Percentiles rank a stretch among this genome's conserved stretches.
Evolutionary conservation across 2,329 filamentous ascomycete genomes (phyloP).

Genomic region (Fusarium decemcellulare): DNA sequence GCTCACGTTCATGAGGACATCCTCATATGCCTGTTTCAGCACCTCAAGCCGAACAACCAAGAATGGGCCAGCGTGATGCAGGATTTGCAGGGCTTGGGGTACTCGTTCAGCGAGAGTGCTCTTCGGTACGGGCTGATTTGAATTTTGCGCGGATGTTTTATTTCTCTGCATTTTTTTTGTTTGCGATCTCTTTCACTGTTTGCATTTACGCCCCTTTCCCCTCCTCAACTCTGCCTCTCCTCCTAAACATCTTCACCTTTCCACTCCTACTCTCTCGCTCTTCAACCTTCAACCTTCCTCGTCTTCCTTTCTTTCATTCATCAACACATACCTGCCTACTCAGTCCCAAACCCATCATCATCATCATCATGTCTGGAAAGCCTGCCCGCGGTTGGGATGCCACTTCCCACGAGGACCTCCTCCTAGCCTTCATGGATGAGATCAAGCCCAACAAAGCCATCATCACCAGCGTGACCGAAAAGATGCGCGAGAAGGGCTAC

Average conservation of each 20-base stretch:
- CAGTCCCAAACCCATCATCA: neutral
- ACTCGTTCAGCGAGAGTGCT: constrained; percentile 57
- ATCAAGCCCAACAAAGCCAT: constrained; percentile 52
- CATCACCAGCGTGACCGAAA: constrained; percentile 50
- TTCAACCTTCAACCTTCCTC: constrained; percentile 5
- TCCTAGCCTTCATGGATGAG: constrained; percentile 54
- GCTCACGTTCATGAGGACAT: constrained; percentile 60
- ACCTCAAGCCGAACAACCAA: constrained; percentile 50
- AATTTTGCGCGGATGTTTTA: constrained; percentile 2
- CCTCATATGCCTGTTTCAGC: constrained; percentile 57
- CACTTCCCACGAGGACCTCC: constrained; percentile 55
- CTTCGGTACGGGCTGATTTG: constrained; percentile 53
- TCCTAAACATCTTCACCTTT: constrained; percentile 9
- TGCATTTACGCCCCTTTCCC: neutral
- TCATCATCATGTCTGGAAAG: constrained; percentile 39
- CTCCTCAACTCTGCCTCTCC: neutral
- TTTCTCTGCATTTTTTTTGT: constrained; percentile 13
- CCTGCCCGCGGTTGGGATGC: constrained; percentile 53
- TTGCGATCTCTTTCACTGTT: constrained; percentile 7
- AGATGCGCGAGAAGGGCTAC: constrained; percentile 54
- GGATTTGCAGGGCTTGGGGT: constrained; percentile 55
- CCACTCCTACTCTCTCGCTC: neutral
- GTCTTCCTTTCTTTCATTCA: neutral
- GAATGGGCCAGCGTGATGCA: constrained; percentile 56
- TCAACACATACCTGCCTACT: neutral